Conservation (phyloP, 805 yeast genomes). For the Myxozyma vanderwaltii region DNA sequence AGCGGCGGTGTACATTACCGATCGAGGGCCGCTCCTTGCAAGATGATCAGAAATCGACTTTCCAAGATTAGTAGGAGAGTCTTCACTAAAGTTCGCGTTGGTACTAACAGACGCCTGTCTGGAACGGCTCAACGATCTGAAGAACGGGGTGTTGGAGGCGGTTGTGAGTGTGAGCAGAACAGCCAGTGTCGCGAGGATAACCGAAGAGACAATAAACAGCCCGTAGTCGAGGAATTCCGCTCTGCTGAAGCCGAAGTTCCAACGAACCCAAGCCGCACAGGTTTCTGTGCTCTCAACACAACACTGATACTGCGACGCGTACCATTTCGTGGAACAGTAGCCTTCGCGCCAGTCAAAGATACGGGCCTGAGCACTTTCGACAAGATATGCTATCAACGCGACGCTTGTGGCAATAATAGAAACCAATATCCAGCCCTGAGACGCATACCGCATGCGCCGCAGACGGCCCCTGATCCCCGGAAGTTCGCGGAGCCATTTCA, state of each 20-base stretch:
- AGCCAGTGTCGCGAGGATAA: conserved; percentile 39
- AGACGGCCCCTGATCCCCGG: conserved; percentile 43
- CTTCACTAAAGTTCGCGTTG: not conserved
- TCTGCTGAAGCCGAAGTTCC: conserved; percentile 25
- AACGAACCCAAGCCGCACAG: conserved; percentile 48
- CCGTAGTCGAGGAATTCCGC: conserved; percentile 41
- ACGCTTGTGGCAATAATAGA: conserved; percentile 50
- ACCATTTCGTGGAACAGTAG: conserved; percentile 52
- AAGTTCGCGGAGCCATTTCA: conserved; percentile 45
- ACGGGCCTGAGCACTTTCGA: conserved; percentile 52
- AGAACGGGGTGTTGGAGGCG: conserved; percentile 46
- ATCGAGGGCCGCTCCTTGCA: conserved; percentile 9
- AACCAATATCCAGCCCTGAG: conserved; percentile 56
- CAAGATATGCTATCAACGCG: conserved; percentile 53
- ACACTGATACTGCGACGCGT: conserved; percentile 49
- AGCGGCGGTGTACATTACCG: conserved; percentile 52
- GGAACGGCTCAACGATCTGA: conserved; percentile 5
- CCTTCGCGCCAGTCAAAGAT: conserved; percentile 57
- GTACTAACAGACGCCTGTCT: not conserved
- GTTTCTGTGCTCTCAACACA: conserved; percentile 39
- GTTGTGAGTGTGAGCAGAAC: conserved; percentile 50
- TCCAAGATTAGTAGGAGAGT: conserved; percentile 7
- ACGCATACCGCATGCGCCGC: conserved; percentile 43
- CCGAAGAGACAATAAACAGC: conserved; percentile 36
- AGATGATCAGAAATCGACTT: not conserved